Base-by-base conservation (phyloP, 2,329 filamentous ascomycete genomes). In the Microdochium nivale region DNA sequence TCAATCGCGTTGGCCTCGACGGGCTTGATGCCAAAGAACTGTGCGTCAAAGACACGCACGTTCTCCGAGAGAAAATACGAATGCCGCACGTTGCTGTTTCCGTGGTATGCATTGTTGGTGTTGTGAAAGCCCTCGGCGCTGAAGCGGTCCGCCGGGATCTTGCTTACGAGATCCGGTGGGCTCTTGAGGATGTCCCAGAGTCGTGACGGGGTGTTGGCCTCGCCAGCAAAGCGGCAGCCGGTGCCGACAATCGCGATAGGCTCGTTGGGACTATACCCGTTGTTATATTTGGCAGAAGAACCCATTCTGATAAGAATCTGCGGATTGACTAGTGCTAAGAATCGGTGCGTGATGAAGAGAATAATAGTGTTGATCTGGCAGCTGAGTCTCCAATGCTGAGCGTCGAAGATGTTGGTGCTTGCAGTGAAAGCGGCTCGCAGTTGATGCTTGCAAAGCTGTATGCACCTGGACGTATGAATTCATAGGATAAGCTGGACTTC, bases 1-100 rank as follows among this genome's bases (percentile, higher is more conserved):
- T 72, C 70, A 58, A 72, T 58, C 1, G 60, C 56, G 37, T 60
- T 59, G 0, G 58, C 60, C 25, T 70, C 67, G 1, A 55, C 56
- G 1, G 58, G 52, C 1, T 59, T 61, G 14, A 70, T 66, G 0
- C 58, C 58, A 51, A 72, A 72, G 54, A 71, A 71, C 0, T 60
- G 53, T 1, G 64, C 65, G 50, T 72, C 70, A 46, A 70, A 71
- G 0, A 55, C 54, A 1, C 58, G 60, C 0, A 62, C 50, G 35
- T 70, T 63, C 16, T 65, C 59, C 1, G 56, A 44, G 13, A 67
- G 54, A 24, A 67, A 59, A 44, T 63, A 30, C 27, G 27, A 30
- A 30, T 30, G 27, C 27, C 27, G 27, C 23, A 58, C 54, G 52
- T 63, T 55, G 32, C 27, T 30, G 27, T 30, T 30, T 30, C 27